Percentiles rank a stretch among this genome's conserved stretches.
Conservation (phyloP, 2,329 filamentous ascomycete genomes). For the Aspergillus chevalieri region DNA sequence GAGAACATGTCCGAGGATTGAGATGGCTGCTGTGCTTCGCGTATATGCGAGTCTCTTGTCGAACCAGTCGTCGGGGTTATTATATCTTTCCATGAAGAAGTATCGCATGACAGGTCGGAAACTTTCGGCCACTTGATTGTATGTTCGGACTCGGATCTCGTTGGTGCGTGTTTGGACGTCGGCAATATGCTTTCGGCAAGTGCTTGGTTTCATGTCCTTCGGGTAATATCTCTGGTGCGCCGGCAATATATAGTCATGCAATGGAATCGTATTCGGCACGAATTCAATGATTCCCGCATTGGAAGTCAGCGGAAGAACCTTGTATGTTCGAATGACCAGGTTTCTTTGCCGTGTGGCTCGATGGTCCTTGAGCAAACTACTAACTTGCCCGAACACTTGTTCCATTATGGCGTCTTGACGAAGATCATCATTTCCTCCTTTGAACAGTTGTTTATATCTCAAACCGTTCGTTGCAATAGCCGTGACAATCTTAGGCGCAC, state of each 20-base stretch:
- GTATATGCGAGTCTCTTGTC: constrained; percentile 82
- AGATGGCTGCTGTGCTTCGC: constrained; percentile 86
- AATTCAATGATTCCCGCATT: constrained; percentile 93
- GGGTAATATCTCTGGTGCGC: constrained; percentile 84
- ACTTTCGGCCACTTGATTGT: constrained; percentile 68
- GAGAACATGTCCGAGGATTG: constrained; percentile 86
- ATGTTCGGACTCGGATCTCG: constrained; percentile 67
- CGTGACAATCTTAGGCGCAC: constrained; percentile 88
- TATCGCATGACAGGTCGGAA: constrained; percentile 93
- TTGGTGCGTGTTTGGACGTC: constrained; percentile 64
- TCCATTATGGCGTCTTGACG: constrained; percentile 99
- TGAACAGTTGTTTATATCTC: constrained; percentile 83
- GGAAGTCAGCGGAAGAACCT: constrained; percentile 82
- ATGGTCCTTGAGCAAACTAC: constrained; percentile 78
- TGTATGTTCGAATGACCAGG: constrained; percentile 90
- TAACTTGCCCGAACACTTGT: constrained; percentile 96
- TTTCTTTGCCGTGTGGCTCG: constrained; percentile 80
- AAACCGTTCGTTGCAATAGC: constrained; percentile 70
- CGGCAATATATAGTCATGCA: constrained; percentile 87
- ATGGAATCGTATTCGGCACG: constrained; percentile 82
- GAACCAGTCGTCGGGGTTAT: constrained; percentile 95
- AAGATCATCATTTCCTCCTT: constrained; percentile 91
- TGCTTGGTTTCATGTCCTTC: constrained; percentile 67
- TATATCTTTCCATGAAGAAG: constrained; percentile 94
- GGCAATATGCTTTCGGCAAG: constrained; percentile 73